Conservation (phyloP, 139 green algal species). For the Coelastrella sp. region DNA sequence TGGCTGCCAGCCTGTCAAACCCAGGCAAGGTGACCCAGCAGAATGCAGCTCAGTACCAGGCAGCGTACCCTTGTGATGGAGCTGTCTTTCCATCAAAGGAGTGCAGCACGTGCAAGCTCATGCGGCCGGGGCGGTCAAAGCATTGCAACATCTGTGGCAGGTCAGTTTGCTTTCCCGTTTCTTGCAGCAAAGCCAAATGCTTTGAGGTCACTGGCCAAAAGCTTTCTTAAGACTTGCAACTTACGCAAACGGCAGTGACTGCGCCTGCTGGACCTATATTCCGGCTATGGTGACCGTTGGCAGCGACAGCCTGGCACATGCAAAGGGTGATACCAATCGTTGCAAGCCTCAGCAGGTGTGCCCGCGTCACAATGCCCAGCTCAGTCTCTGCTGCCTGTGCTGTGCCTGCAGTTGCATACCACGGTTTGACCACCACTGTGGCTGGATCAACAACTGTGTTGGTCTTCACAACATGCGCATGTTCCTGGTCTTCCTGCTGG, state of each 20-base stretch:
- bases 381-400: no score
- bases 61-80: conserved; percentile 29
- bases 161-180: conserved; percentile 25
- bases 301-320: no score
- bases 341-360: no score
- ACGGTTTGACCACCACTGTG: conserved; percentile 84
- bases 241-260: no score
- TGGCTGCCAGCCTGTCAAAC: conserved; percentile 57
- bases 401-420: conserved; percentile 65
- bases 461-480: conserved; percentile 73
- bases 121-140: conserved; percentile 78
- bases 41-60: conserved; percentile 34
- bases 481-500: conserved; percentile 64
- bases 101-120: conserved; percentile 75
- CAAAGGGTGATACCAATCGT: no score
- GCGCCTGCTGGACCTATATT: no score
- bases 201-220: no score
- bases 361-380: no score
- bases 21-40: conserved; percentile 57
- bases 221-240: no score
- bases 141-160: conserved; percentile 77
- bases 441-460: conserved; percentile 87
- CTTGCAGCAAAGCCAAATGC: no score
- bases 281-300: no score
- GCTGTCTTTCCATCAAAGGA: conserved; percentile 19